Percentiles rank a stretch among this genome's conserved stretches.
Evolutionary conservation across 2,329 filamentous ascomycete genomes (phyloP).

Genomic region (Zymoseptoria passerinii): DNA sequence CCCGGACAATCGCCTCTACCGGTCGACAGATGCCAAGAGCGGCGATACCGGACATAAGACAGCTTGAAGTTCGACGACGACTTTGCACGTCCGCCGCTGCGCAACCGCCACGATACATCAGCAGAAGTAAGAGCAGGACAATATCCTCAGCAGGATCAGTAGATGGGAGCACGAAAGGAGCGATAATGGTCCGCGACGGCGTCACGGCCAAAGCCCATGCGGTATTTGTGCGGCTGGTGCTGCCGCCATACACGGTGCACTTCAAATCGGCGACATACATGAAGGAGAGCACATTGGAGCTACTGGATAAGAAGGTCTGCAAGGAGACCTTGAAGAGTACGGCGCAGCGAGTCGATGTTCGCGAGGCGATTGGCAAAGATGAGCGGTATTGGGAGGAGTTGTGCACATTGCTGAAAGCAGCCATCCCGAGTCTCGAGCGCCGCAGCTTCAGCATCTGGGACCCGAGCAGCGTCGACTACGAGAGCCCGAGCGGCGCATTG

Average conservation of each 20-base stretch:
- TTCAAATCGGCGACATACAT: constrained; percentile 54
- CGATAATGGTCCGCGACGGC: constrained; percentile 13
- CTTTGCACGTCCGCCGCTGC: not conserved
- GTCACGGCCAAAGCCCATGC: constrained; percentile 29
- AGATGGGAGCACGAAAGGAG: not conserved
- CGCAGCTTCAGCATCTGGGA: constrained; percentile 55
- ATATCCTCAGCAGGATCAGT: not conserved
- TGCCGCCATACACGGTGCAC: constrained; percentile 47
- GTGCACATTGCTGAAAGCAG: constrained; percentile 49
- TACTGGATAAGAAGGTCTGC: constrained; percentile 46
- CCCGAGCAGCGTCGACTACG: constrained; percentile 47
- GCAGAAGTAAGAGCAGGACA: not conserved
- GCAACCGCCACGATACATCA: not conserved
- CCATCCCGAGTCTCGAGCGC: constrained; percentile 52
- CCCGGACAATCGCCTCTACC: not conserved
- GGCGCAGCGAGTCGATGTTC: constrained; percentile 44
- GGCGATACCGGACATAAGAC: not conserved
- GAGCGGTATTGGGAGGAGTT: constrained; percentile 53
- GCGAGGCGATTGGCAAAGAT: constrained; percentile 50
- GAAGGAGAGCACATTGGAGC: constrained; percentile 49
- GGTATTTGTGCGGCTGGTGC: constrained; percentile 38
- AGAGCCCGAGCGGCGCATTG: constrained; percentile 51
- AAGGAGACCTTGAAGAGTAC: constrained; percentile 54
- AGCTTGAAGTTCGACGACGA: not conserved
- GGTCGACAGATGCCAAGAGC: not conserved